Percentiles rank a stretch among this genome's conserved stretches.
Evolutionary conservation across 352 stramenopile genomes (phyloP).

Genomic region (Blastocystis sp.): DNA sequence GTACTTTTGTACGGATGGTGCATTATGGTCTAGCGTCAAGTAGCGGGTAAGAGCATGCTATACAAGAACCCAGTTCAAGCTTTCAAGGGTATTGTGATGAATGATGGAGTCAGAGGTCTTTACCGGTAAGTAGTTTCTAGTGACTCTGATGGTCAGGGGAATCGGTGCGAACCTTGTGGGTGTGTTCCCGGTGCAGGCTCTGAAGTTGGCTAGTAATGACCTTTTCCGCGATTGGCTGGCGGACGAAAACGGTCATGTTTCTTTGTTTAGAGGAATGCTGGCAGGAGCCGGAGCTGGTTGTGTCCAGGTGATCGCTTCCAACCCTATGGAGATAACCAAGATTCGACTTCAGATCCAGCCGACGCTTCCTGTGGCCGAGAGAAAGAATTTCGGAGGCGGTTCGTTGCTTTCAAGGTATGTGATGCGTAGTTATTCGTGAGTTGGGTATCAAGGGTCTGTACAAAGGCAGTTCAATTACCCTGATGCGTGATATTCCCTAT

Average conservation of each 20-base stretch:
- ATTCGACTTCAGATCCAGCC: slow-evolving; percentile 77
- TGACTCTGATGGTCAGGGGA: slow-evolving; percentile 55
- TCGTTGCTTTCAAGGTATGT: neutral
- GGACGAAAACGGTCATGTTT: slow-evolving; percentile 66
- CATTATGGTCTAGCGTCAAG: slow-evolving; percentile 70
- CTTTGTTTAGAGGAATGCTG: slow-evolving; percentile 65
- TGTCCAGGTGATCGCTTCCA: slow-evolving; percentile 72
- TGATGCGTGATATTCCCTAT: slow-evolving; percentile 80
- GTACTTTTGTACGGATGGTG: neutral
- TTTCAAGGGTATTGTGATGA: slow-evolving; percentile 66
- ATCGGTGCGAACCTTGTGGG: slow-evolving; percentile 70
- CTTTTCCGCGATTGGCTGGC: slow-evolving; percentile 70
- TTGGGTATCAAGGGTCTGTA: slow-evolving; percentile 72
- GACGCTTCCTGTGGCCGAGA: slow-evolving; percentile 65
- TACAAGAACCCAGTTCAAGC: slow-evolving; percentile 68
- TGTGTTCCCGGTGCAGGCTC: slow-evolving; percentile 74
- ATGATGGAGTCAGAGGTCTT: slow-evolving; percentile 66
- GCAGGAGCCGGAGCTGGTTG: slow-evolving; percentile 67
- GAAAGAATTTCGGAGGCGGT: slow-evolving; percentile 41
- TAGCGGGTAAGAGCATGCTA: slow-evolving; percentile 55
- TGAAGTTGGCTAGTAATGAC: slow-evolving; percentile 81
- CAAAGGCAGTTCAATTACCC: slow-evolving; percentile 71
- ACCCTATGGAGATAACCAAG: slow-evolving; percentile 80
- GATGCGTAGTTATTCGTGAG: slow-evolving; percentile 57
- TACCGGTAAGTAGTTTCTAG: slow-evolving; percentile 58